phyloP scores from a whole-genome alignment of 2,329 filamentous ascomycete species.

The Tolypocladium endophyticum region DNA sequence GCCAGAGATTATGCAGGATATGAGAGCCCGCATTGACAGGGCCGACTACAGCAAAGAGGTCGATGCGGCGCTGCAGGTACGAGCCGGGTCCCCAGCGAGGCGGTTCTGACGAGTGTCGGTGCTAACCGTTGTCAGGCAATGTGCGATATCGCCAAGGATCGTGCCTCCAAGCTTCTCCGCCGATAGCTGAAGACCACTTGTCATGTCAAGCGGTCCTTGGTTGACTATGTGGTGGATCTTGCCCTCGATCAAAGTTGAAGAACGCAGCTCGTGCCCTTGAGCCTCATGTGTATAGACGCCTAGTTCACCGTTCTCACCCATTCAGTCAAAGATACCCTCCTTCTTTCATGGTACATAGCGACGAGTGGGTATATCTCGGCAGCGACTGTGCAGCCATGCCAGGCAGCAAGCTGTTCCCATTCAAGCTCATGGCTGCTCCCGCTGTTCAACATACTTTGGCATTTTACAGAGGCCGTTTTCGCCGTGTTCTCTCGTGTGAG shows the following conservation, averaged over 20 bases:
- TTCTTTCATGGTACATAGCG: not conserved
- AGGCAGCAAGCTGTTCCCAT: not conserved
- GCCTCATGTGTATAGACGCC: not conserved
- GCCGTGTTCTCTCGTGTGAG: not conserved
- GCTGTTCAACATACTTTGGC: not conserved
- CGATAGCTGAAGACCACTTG: not conserved
- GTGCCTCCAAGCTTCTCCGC: constrained; percentile 51
- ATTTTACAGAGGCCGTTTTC: not conserved
- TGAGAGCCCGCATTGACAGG: constrained; percentile 61
- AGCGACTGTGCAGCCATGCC: not conserved
- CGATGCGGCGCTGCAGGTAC: constrained; percentile 62
- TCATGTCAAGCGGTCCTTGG: not conserved
- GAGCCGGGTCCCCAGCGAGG: constrained; percentile 9
- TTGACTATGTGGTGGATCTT: not conserved
- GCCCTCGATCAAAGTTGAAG: not conserved
- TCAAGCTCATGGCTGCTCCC: not conserved
- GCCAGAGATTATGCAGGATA: constrained; percentile 69
- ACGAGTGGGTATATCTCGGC: not conserved
- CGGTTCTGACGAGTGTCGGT: not conserved
- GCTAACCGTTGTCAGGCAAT: constrained; percentile 54
- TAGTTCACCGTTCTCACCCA: not conserved
- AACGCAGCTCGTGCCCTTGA: not conserved
- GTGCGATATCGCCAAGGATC: constrained; percentile 80
- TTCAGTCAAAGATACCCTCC: not conserved
- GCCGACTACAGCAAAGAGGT: constrained; percentile 59